A percentile compares a stretch with the other conserved stretches of the same genome.
phyloP scores from a whole-genome alignment of 805 yeast species.

The Starmerella lactis-condensi region DNA sequence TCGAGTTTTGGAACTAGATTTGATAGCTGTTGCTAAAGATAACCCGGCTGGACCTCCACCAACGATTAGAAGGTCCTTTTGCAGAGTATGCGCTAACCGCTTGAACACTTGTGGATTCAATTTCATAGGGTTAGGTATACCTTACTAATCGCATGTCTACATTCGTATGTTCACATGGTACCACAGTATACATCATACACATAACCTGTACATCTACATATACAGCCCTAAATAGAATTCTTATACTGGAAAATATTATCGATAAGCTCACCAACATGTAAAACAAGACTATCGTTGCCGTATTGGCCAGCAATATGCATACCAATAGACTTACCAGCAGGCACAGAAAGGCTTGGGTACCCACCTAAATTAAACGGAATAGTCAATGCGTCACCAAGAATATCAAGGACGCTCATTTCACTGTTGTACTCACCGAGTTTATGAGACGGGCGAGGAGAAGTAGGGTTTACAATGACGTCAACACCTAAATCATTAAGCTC shows the following conservation, averaged over 20 bases:
- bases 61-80: constrained; percentile 56
- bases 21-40: constrained; percentile 60
- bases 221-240: neutral
- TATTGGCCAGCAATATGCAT: constrained; percentile 71
- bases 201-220: too few relatives aligned
- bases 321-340: constrained; percentile 30
- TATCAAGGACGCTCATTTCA: constrained; percentile 37
- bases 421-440: constrained; percentile 29
- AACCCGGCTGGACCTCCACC: constrained; percentile 98
- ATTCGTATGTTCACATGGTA: too few relatives aligned
- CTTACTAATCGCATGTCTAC: too few relatives aligned
- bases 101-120: neutral
- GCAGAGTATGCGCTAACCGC: constrained; percentile 1
- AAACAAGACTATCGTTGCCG: constrained; percentile 55
- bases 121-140: neutral
- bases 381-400: constrained; percentile 66
- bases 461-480: constrained; percentile 61
- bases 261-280: constrained; percentile 26
- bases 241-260: constrained; percentile 7
- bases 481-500: constrained; percentile 18
- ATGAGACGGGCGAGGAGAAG: constrained; percentile 42
- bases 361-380: constrained; percentile 89
- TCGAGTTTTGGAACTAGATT: constrained; percentile 42
- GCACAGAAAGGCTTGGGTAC: constrained; percentile 66
- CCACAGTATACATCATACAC: too few relatives aligned